Evolutionary conservation across 73 alveolate species (phyloP).

Genomic region (Tetrahymena borealis): DNA sequence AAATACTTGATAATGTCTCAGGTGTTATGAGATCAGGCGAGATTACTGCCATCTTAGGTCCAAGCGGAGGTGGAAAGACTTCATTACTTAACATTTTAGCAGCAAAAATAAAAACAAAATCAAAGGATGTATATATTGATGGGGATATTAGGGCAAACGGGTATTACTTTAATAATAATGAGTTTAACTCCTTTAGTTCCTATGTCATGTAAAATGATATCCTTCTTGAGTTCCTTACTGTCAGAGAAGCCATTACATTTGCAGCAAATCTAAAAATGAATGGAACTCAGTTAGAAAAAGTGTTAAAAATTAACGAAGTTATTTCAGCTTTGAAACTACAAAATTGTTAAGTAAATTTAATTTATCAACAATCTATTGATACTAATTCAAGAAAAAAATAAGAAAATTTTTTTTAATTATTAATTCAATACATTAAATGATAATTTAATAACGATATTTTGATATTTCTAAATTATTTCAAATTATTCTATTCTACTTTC

Average conservation of each 20-base stretch:
- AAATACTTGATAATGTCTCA: slow-evolving; percentile 4
- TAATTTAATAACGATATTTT: too few relatives aligned
- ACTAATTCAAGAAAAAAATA: too few relatives aligned
- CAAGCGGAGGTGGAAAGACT: slow-evolving; percentile 43
- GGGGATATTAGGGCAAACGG: slow-evolving; percentile 19
- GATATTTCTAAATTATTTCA: too few relatives aligned
- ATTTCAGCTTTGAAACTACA: slow-evolving; percentile 9
- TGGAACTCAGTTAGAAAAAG: background rate
- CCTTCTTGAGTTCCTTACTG: slow-evolving; percentile 25
- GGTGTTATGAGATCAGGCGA: slow-evolving; percentile 24
- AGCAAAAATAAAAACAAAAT: background rate
- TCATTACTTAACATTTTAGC: slow-evolving; percentile 9
- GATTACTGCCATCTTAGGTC: slow-evolving; percentile 34
- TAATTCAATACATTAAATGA: too few relatives aligned
- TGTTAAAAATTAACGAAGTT: background rate
- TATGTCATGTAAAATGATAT: slow-evolving; percentile 36
- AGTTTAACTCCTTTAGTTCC: slow-evolving; percentile 13
- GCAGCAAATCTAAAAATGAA: slow-evolving; percentile 12
- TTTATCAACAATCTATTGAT: too few relatives aligned
- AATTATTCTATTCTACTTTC: too few relatives aligned
- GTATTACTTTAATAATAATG: slow-evolving; percentile 4
- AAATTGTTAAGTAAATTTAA: background rate
- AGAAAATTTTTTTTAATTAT: too few relatives aligned
- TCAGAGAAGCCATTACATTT: slow-evolving; percentile 22
- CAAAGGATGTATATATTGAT: background rate